phyloP scores from a whole-genome alignment of 164 flowering plant species.

The Vitis riparia region DNA sequence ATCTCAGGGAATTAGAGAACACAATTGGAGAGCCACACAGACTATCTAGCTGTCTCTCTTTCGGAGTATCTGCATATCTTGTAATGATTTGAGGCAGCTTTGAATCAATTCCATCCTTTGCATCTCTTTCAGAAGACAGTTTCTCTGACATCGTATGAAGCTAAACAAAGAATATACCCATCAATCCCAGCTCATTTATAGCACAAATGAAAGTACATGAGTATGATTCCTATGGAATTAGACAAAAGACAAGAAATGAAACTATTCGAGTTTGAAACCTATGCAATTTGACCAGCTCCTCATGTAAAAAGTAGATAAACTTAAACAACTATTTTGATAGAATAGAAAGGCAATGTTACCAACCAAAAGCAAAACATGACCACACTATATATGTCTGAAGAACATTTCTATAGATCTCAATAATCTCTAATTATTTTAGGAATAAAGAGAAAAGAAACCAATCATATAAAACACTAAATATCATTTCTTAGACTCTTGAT shows the following conservation, averaged over 20 bases:
- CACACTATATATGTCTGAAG: neutral
- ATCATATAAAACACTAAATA: neutral
- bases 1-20: constrained; percentile 23
- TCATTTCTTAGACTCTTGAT: too few species aligned
- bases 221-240: too few species aligned
- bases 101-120: constrained; percentile 20
- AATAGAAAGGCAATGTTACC: neutral
- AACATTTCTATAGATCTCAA: neutral
- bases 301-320: too few species aligned
- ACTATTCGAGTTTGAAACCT: too few species aligned
- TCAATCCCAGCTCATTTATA: too few species aligned
- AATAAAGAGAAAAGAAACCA: neutral
- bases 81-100: constrained; percentile 22
- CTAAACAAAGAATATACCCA: constrained; percentile 27
- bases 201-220: too few species aligned
- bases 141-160: constrained; percentile 46
- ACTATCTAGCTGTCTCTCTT: constrained; percentile 26
- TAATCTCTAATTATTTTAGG: neutral
- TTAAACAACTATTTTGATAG: too few species aligned
- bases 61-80: constrained; percentile 13
- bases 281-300: too few species aligned
- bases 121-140: constrained; percentile 23
- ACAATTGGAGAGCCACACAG: constrained; percentile 30
- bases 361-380: neutral
- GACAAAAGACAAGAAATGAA: too few species aligned